Evolutionary conservation across 2,329 filamentous ascomycete species (phyloP), one percentile per base, ranked within the genome.

Genomic region (Fusarium sp.): DNA sequence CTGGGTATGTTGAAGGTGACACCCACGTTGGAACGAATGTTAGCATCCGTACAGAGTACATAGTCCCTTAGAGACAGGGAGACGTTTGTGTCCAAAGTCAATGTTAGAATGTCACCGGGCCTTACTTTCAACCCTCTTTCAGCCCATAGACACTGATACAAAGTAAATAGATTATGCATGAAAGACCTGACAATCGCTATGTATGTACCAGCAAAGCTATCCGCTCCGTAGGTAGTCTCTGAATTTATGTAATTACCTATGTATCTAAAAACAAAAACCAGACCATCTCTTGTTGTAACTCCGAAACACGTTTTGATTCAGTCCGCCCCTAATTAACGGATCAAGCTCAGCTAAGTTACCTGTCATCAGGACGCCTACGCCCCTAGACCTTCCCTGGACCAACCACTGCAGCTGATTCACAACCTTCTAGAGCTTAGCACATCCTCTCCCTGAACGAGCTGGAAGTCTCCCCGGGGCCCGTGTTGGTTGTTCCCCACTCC

Each of bases 301-400:
- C 57, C 56, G 67, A 70, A 69, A 69, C 67, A 66, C 48, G n/a
- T 58, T 67, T 27, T 69, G 67, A 70, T 44, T 59, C 65, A 66
- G 30, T 47, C 22, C 13, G 43, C 66, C 65, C 66, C 49, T 57
- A 53, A 53, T 25, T 40, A 65, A 48, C 48, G 38, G 44, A 64
- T 62, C n/a, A 30, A 44, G 27, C 30, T 58, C 49, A 54, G 24
- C 47, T 51, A 30, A 41, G 43, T 32, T 46, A 41, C 43, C 45
- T 63, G 49, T 62, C 58, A 63, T 47, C 51, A 30, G 45, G 30
- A 38, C n/a, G 24, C 49, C 34, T 52, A 52, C 24, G 24, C 49
- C 29, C 32, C 61, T 32, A 48, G 44, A 44, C 43, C 22, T 34
- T 27, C 34, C 61, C 43, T 52, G 44, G 27, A 9, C 25, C 62